Base-by-base conservation (phyloP, 345 rosid genomes). In the Acer campestre region DNA sequence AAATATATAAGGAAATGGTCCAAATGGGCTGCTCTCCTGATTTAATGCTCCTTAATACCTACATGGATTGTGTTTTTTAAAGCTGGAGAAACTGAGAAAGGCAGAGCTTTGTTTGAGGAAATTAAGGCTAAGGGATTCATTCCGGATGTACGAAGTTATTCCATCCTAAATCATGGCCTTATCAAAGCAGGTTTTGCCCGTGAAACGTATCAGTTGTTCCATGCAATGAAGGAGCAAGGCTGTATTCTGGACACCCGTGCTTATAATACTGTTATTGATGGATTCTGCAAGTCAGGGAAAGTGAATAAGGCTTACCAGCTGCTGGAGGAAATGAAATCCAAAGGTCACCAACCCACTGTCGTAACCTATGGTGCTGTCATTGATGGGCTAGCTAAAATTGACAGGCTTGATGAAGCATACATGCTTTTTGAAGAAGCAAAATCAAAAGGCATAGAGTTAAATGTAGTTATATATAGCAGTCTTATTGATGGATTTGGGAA, bases 391-490 rank as follows among this genome's bases (percentile, higher is more conserved):
- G 88, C 97, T 1, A 94, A 96, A 76, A 94, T 94, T 75, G 98
- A 96, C 79, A 85, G 98, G 89, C 94, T 96, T 68, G 98, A 96
- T 84, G 99, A 96, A 82, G 98, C 99, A 67, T 94, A 94, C 85
- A 89, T 92, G 97, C 97, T 96, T 67, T 92, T 91, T 25, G 99
- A 96, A 87, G 98, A 96, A 77, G 98, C 98, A n/a, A 96, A 92
- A 82, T 88, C 93, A 5, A 89, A 78, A 74, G 91, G 88, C 68
- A 82, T 90, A 84, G 91, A 89, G 79, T 73, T 91, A 72, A 96
- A 96, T 84, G 88, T 89, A 58, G 90, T 94, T 25, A 86, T 94
- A 42, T 94, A 94, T 77, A 90, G 89, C 75, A 96, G 98, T 86
- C 93, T 96, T 62, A 90, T 96, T 63, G 94, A 96, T 70, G 98